Evolutionary conservation across 768 basidiomycete genomes (phyloP), one percentile per base, ranked within the genome.

Genomic region (Dentipellis sp.): DNA sequence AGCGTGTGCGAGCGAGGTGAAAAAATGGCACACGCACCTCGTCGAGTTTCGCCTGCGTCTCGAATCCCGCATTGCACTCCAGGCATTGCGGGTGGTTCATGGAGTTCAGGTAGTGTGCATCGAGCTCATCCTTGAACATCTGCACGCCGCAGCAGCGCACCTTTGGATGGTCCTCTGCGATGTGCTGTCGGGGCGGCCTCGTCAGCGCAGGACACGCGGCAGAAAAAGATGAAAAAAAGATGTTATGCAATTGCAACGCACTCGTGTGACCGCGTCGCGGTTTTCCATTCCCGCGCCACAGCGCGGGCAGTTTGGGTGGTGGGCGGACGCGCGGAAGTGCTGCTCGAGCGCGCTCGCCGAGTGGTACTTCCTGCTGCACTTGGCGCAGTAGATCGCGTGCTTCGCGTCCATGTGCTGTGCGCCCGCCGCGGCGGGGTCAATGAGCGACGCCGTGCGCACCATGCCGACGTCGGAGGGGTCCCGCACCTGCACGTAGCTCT

Each of bases 91-190:
- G 47, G 10, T 55, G 54, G 34, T 55, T 49, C 38, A 22, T 12
- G 7, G 54, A 55, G 34, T 42, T 16, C 17, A 47, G 37, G 47
- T 21, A 55, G 47, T 55, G 54, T 3, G 42, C 35, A 29, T 22
- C 46, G 22, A 55, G 42, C 1, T 55, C 54, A 4, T 48, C 34
- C 40, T 55, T 21, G 54, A 16, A 49, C 47, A 55, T 55, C 29
- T 40, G 14, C 16, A 55, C 17, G 14, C 54, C 54, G 47, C 54
- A 55, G 34, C 54, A 55, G 8, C 29, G 54, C 46, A 55, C 36
- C 6, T 38, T 40, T 14, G 54, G 54, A 14, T 55, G 54, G 12
- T 39, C 47, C 17, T 47, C 23, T 19, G 54, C 42, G 1, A 49
- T 49, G 37, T 55, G 54, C 54, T 55, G 42, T 45, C 14, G 29